Base-by-base conservation (phyloP, 139 green algal genomes). In the Auxenochlorella pyrenoidosa region DNA sequence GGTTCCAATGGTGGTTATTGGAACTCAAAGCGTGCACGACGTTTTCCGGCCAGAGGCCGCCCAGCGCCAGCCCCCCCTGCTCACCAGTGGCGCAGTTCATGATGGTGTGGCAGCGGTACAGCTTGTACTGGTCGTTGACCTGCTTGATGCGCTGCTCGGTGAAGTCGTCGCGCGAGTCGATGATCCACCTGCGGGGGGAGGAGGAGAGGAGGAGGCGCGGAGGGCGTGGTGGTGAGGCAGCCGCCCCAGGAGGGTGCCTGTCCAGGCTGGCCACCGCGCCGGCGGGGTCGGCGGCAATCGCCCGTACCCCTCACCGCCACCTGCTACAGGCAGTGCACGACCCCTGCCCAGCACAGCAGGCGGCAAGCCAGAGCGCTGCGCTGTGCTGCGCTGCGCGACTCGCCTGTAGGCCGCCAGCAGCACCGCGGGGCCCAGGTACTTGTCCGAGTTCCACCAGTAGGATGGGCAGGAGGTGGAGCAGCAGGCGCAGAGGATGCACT, bases 401-500 rank as follows among this genome's bases (percentile, higher is more conserved):
- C 80, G 98, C 94, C 97, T 95, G 94, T 99, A 99, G 0, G 98
- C 95, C 36, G 97, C 93, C 81, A 99, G 90, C 82, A 99, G 94
- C 51, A 98, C 96, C 0, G 97, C 97, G 4, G 98, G 98, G 0
- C 98, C 98, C 26, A 99, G 94, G 94, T 99, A 99, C 94, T 99
- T 99, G 93, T 99, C 98, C 32, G 91, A 92, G 87, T 98, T 98
- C 98, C 98, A 99, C 98, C 98, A 99, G 93, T 99, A 99, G 47
- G 90, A 96, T 44, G 97, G 97, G 93, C 97, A 99, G n/a, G 88
- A 93, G 73, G 97, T 99, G 90, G 89, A 96, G 96, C 97, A 99
- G 96, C 98, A 99, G 24, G 98, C 98, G 90, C 98, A 99, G 60
- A 99, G 94, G 88, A 99, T 99, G 95, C 98, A 99, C 95, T 99